A percentile compares a stretch with the other conserved stretches of the same genome.
Evolutionary conservation across 2,329 filamentous ascomycete species (phyloP).

Genomic region (Cytospora piceae): DNA sequence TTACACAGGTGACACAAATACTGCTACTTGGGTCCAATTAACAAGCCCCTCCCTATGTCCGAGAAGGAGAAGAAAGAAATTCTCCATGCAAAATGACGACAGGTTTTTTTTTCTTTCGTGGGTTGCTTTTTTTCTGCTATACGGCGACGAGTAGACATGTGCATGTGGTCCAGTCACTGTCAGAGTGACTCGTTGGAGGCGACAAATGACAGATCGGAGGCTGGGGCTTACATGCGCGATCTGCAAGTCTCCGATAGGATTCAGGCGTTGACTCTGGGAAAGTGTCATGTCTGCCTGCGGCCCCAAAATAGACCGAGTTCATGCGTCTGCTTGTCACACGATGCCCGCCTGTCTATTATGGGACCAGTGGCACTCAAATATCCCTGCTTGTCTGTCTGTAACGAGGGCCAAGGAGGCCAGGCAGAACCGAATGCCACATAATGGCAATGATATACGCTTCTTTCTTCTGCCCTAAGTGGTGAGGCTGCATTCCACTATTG

Average conservation of each 20-base stretch:
- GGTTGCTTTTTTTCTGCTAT: neutral
- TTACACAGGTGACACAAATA: neutral
- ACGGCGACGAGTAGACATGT: neutral
- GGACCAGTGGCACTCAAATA: neutral
- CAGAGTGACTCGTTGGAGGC: slow-evolving; percentile 3
- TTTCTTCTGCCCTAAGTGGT: neutral
- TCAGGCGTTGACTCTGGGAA: neutral
- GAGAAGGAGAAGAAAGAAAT: neutral
- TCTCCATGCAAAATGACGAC: neutral
- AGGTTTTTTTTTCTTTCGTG: neutral
- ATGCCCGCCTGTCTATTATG: neutral
- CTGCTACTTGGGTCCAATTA: neutral
- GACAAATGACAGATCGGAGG: neutral
- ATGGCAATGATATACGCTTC: neutral
- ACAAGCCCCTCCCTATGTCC: neutral
- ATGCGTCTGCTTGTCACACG: neutral
- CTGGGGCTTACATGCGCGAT: neutral
- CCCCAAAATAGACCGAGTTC: slow-evolving; percentile 11
- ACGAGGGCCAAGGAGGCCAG: neutral
- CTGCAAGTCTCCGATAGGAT: slow-evolving; percentile 1
- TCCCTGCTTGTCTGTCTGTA: neutral
- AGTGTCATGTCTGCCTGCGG: slow-evolving; percentile 1
- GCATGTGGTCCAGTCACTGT: neutral
- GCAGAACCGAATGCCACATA: neutral
- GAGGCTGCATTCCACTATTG: neutral